Evolutionary conservation across 2,329 filamentous ascomycete genomes (phyloP), one percentile per base, ranked within the genome.

Genomic region (Massarina eburnea): DNA sequence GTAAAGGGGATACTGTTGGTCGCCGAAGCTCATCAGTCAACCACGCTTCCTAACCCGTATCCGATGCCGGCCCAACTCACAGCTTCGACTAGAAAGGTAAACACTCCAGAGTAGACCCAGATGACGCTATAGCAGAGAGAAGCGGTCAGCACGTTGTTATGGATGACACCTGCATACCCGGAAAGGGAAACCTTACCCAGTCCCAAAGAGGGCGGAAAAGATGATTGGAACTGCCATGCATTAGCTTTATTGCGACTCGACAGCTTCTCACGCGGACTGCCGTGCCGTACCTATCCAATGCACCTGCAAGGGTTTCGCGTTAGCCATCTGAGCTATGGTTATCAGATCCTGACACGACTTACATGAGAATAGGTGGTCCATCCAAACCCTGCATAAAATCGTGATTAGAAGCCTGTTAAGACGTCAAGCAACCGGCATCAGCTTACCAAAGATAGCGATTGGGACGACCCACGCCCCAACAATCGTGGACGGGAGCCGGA

Each of bases 81-180:
- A 55, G 70, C 72, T 57, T 85, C 82, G 9, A 92, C 89, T 53
- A 95, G 75, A 72, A 95, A 96, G 10, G 90, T 95, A 70, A 95
- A 96, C 55, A 95, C 83, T 41, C 90, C 89, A 45, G 83, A 85
- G 71, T 89, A 96, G 22, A 87, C 83, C 46, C 95, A 80, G 49
- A 95, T 80, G 43, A 82, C 85, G 41, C 88, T 89, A 55, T 35
- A 41, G 48, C 43, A 59, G 60, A 49, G 33, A 41, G 26, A 39
- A 39, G 47, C 54, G 53, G 59, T 70, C 61, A 69, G 66, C 49
- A 60, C 66, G 30, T 48, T 54, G 49, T 54, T 44, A 27, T 59
- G 45, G 6, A 61, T 55, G 53, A 48, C 55, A 57, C 48, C 38
- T 56, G 42, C 51, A 58, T 39, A n/a, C 40, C 47, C 48, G 20